Percentiles rank a stretch among this genome's conserved stretches.
phyloP scores from a whole-genome alignment of 257 asterid species.

The Ligustrum vulgare region DNA sequence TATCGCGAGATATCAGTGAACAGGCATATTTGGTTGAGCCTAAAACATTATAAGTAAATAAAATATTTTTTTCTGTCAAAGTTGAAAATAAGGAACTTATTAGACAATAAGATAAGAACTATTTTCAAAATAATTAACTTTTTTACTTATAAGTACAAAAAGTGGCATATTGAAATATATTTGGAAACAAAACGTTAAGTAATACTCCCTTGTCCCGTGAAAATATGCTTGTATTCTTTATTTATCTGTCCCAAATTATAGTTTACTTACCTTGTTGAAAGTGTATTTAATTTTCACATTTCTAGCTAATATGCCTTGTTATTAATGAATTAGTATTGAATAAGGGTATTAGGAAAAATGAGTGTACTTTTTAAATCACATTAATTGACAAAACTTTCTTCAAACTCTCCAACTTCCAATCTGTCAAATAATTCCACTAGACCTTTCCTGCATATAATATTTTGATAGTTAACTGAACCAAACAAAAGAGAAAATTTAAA shows the following conservation, averaged over 20 bases:
- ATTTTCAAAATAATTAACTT: background rate
- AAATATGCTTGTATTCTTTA: too few species aligned
- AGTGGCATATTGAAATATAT: background rate
- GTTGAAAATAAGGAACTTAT: background rate
- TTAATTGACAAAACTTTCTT: slow-evolving; percentile 44
- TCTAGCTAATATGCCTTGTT: too few species aligned
- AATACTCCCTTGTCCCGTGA: too few species aligned
- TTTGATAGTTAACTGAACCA: background rate
- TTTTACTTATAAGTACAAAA: background rate
- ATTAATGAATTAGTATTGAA: too few species aligned
- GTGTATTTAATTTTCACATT: too few species aligned
- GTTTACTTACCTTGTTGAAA: too few species aligned
- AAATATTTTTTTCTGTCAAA: background rate
- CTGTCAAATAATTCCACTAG: slow-evolving; percentile 73
- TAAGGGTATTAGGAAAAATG: too few species aligned
- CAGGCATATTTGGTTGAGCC: background rate
- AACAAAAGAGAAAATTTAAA: background rate
- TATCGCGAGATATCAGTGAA: too few species aligned
- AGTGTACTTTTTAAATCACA: too few species aligned
- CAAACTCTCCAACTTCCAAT: slow-evolving; percentile 65
- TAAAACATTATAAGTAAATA: background rate
- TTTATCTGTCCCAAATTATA: too few species aligned
- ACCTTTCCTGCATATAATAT: slow-evolving; percentile 63
- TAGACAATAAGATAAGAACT: background rate
- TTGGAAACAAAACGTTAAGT: background rate